phyloP scores from a whole-genome alignment of 2,329 filamentous ascomycete species.

The Rosellinia necatrix region DNA sequence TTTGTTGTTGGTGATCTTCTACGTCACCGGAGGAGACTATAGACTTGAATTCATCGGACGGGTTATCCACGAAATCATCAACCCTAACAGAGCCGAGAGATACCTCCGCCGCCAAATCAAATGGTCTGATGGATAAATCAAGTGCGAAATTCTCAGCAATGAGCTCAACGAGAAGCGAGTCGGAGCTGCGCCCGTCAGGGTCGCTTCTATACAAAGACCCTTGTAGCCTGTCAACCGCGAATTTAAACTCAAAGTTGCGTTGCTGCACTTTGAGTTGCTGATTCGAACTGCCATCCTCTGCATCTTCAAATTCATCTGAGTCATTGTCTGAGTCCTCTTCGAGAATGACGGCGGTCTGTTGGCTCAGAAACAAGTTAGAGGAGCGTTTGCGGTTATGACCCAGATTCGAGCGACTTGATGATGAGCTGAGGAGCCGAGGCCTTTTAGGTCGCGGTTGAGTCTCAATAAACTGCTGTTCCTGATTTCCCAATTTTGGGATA shows the following conservation, averaged over 20 bases:
- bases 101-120: conserved; percentile 92
- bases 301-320: conserved; percentile 70
- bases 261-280: conserved; percentile 77
- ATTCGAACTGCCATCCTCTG: conserved; percentile 59
- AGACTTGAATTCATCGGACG: conserved; percentile 89
- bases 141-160: conserved; percentile 88
- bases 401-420: conserved; percentile 52
- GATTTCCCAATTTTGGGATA: conserved; percentile 76
- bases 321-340: conserved; percentile 73
- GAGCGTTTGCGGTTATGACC: conserved; percentile 62
- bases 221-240: conserved; percentile 91
- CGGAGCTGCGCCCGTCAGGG: conserved; percentile 73
- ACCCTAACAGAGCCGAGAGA: conserved; percentile 84
- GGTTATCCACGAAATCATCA: conserved; percentile 92
- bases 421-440: conserved; percentile 52
- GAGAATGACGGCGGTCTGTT: conserved; percentile 77
- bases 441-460: conserved; percentile 43
- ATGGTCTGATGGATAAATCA: conserved; percentile 84
- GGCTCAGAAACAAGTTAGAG: conserved; percentile 71
- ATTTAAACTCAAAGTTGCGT: conserved; percentile 93
- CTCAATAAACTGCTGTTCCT: conserved; percentile 41
- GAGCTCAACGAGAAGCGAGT: conserved; percentile 85
- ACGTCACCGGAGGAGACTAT: conserved; percentile 85
- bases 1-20: conserved; percentile 74
- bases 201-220: conserved; percentile 91